Evolutionary conservation across 2,329 filamentous ascomycete species (phyloP).

Genomic region (Aspergillus sp.): DNA sequence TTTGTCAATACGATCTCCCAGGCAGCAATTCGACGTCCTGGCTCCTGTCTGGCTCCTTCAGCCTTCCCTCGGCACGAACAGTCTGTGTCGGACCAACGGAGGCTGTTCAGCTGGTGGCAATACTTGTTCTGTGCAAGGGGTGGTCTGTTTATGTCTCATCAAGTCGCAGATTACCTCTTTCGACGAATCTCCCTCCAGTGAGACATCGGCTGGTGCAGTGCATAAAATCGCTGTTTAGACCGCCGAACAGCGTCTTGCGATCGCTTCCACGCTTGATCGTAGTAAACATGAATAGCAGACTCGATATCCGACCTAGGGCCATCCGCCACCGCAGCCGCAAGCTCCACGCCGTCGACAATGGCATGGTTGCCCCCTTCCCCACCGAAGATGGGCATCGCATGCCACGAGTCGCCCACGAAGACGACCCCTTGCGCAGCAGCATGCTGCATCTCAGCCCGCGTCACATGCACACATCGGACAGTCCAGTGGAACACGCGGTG

Average conservation of each 20-base stretch:
- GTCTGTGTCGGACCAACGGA: too few species aligned
- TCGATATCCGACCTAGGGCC: background rate
- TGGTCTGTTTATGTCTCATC: too few species aligned
- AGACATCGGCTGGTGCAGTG: conserved; percentile 11
- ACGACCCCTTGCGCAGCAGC: background rate
- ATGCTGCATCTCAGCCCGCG: background rate
- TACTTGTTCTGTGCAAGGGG: too few species aligned
- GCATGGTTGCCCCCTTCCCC: conserved; percentile 13
- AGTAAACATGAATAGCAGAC: conserved; percentile 1
- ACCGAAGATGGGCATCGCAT: conserved; percentile 15
- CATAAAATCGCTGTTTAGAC: conserved; percentile 9
- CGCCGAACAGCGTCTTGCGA: conserved; percentile 10
- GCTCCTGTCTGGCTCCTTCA: too few species aligned
- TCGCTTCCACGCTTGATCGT: conserved; percentile 2
- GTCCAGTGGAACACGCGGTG: conserved; percentile 11
- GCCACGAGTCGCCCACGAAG: conserved; percentile 13
- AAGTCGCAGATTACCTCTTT: too few species aligned
- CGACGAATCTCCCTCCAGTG: conserved; percentile 9
- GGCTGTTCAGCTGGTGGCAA: too few species aligned
- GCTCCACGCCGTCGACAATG: conserved; percentile 9
- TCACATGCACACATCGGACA: conserved; percentile 5
- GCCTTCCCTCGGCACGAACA: too few species aligned
- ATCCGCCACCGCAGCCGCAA: background rate
- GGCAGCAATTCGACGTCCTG: too few species aligned
- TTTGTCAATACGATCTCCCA: too few species aligned